Evolutionary conservation across 1,139 yeast species (phyloP), one percentile per base, ranked within the genome.

Genomic region (Protomyces arabidopsidicola): DNA sequence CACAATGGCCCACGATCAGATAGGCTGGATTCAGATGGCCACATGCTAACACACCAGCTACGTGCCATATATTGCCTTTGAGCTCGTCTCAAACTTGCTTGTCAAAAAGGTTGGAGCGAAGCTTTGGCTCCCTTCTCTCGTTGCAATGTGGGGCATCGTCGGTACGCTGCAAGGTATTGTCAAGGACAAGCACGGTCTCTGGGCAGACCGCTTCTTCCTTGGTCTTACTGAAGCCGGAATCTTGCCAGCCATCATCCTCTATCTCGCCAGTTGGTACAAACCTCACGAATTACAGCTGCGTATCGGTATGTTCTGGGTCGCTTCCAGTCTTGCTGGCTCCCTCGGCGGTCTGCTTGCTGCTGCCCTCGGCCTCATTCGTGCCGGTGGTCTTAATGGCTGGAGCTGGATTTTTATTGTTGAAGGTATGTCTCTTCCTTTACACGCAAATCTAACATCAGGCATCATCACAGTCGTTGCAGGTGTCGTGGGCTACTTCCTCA

Each of bases 271-370:
- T 74, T 78, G 79, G 78, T 77, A 77, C 74, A 77, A 84, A 45
- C 79, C 84, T 65, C 76, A 74, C 16, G 91, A 86, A 73, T 83
- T 88, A 14, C 90, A 85, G 73, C 81, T 84, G 71, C 76, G 91
- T 63, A 86, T 84, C 45, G 81, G 86, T 5, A 81, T 84, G 57
- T 87, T 86, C 73, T 86, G 86, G 74, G 65, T 86, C 53, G 86
- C 89, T 58, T 83, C 89, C 14, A 81, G 86, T 69, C 78, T 87
- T 66, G 87, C 91, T 31, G 90, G 93, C 72, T 95, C 91, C 2
- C 87, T 88, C 74, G 87, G 89, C 63, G 95, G 95, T 65, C 82
- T 89, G 62, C 81, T 88, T 66, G 88, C 88, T 31, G 83, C 81
- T 61, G 85, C 85, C 63, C 80, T 84, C 60, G 74, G 81, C 4